A percentile compares a stretch with the other conserved stretches of the same genome.
Conservation (phyloP, 139 green algal species). For the Prasinococcaceae sp. region DNA sequence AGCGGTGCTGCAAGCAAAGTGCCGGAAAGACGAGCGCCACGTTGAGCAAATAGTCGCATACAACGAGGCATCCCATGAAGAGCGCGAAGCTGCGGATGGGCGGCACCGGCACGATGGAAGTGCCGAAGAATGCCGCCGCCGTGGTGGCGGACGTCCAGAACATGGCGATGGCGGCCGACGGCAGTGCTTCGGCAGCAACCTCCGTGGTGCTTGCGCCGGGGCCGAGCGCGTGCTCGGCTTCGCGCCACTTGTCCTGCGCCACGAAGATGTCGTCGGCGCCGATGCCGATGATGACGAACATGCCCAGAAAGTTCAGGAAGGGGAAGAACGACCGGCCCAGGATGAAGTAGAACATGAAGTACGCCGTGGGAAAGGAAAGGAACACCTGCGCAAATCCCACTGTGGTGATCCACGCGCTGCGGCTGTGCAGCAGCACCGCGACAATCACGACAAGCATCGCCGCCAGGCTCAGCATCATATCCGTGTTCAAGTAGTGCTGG, state of each 20-base stretch:
- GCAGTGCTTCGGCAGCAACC: background rate
- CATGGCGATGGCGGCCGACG: slow-evolving; percentile 12
- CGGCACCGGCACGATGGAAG: slow-evolving; percentile 4
- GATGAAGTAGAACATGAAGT: slow-evolving; percentile 5
- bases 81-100: slow-evolving; percentile 15
- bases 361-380: slow-evolving; percentile 12
- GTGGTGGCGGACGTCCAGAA: slow-evolving; percentile 12
- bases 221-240: background rate
- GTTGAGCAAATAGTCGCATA: slow-evolving; percentile 17
- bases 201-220: background rate
- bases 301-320: slow-evolving; percentile 23
- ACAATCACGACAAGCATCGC: background rate
- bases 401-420: background rate
- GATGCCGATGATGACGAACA: slow-evolving; percentile 21
- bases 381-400: slow-evolving; percentile 4
- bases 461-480: slow-evolving; percentile 1
- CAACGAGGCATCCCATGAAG: slow-evolving; percentile 10
- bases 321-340: slow-evolving; percentile 17
- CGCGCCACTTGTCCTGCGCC: slow-evolving; percentile 4
- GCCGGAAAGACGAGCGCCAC: background rate
- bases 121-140: slow-evolving; percentile 10
- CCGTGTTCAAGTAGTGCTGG: background rate
- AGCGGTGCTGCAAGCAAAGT: background rate
- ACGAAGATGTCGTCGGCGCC: slow-evolving; percentile 23
- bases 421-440: background rate